A percentile compares a stretch with the other conserved stretches of the same genome.
Conservation (phyloP, 148 eudicot genomes). For the Nyssa sinensis region DNA sequence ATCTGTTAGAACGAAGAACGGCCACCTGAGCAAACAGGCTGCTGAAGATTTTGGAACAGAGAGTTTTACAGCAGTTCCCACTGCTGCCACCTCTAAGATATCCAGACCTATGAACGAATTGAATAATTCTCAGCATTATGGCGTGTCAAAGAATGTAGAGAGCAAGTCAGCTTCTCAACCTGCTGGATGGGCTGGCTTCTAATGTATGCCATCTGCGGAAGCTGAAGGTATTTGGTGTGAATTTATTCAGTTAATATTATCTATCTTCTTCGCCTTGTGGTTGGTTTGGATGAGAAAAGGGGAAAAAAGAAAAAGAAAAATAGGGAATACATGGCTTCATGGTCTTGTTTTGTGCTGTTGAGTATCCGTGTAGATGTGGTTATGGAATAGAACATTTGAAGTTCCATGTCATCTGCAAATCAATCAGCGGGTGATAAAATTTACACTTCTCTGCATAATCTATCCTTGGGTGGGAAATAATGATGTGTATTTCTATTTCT, state of each 20-base stretch:
- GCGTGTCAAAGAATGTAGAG: slow-evolving; percentile 47
- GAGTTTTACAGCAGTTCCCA: slow-evolving; percentile 67
- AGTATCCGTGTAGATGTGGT: background rate
- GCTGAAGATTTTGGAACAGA: slow-evolving; percentile 59
- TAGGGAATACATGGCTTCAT: background rate
- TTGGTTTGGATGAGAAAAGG: background rate
- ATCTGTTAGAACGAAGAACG: slow-evolving; percentile 79
- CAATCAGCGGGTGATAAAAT: background rate
- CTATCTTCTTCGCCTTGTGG: background rate
- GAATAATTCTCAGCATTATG: slow-evolving; percentile 52
- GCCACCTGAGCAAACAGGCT: slow-evolving; percentile 48
- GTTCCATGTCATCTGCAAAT: background rate
- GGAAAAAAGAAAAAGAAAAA: background rate
- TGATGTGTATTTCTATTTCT: too few species aligned
- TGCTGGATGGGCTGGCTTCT: slow-evolving; percentile 98
- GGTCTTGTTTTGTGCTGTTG: background rate
- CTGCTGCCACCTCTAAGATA: slow-evolving; percentile 45
- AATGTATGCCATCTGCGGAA: slow-evolving; percentile 17
- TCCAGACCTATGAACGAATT: slow-evolving; percentile 35
- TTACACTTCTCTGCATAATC: background rate
- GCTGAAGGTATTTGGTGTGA: slow-evolving; percentile 1
- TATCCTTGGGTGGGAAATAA: background rate
- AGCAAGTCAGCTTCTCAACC: slow-evolving; percentile 74
- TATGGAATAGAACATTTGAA: background rate
- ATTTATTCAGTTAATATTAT: background rate